Evolutionary conservation across 192 early-diverging fungal species (phyloP), one percentile per base, ranked within the genome.

Genomic region (Obelidium mucronatum): DNA sequence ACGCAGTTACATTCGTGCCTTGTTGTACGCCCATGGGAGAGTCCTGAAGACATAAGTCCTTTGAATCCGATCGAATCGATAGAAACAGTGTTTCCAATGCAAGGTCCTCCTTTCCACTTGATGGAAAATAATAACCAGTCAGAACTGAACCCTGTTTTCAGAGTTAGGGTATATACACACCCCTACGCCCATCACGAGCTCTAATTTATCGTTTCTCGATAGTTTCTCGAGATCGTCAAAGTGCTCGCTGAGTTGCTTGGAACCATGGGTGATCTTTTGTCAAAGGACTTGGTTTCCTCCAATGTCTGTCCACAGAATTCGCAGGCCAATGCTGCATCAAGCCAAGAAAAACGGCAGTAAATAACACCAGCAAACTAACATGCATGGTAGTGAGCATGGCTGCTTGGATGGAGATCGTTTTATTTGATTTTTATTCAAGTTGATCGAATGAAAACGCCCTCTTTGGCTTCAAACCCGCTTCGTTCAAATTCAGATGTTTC

Each of bases 11-110:
- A 52, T 80, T 80, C 48, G 60, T 36, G 17, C 80, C 80, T n/a
- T 75, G 80, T n/a, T 87, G 84, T 17, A 88, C 74, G 48, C 85
- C 85, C 39, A 82, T 40, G 34, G 89, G 89, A 2, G 76, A 55
- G 73, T 90, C 89, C 63, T 90, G 88, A 3, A 90, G 70, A 73
- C 89, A 90, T 26, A 33, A 90, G 67, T 24, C 78, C 76, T 48
- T 83, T 71, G 75, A 85, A 87, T 28, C 39, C 54, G 28, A 75
- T 67, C 6, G 75, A 58, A 28, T 44, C 40, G 56, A 85, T 40
- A 4, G 60, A 2, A 22, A 17, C 28, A 56, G 64, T 55, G 42
- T 75, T 65, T 4, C 74, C 74, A 15, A 39, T 3, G n/a, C 69
- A 72, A 2, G 56, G 69, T 6, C 69, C 52, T 22, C 53, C 69